A percentile compares a stretch with the other conserved stretches of the same genome.
Evolutionary conservation across 2,329 filamentous ascomycete species (phyloP).

Genomic region (Ophiocordyceps camponoti-leonardi): DNA sequence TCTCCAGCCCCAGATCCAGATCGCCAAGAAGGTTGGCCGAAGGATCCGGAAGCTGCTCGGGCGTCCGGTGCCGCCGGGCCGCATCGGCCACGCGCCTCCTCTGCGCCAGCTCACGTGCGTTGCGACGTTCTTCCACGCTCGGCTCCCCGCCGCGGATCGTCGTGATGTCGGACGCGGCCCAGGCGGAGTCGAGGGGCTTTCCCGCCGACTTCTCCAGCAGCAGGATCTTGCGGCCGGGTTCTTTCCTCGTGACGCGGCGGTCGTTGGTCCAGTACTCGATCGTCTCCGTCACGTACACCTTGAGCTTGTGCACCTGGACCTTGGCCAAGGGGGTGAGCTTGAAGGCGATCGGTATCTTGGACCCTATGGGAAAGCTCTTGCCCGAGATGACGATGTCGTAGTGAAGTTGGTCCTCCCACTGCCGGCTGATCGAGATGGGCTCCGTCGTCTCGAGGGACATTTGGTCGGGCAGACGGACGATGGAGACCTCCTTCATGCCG

Average conservation of each 20-base stretch:
- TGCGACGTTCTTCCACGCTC: slow-evolving; percentile 26
- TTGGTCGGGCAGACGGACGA: slow-evolving; percentile 75
- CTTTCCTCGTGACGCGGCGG: slow-evolving; percentile 68
- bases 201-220: slow-evolving; percentile 81
- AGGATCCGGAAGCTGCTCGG: slow-evolving; percentile 28
- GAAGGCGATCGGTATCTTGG: slow-evolving; percentile 81
- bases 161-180: slow-evolving; percentile 57
- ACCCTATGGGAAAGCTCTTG: slow-evolving; percentile 81
- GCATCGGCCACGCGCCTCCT: slow-evolving; percentile 37
- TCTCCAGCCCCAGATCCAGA: slow-evolving; percentile 50
- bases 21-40: slow-evolving; percentile 66
- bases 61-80: slow-evolving; percentile 18
- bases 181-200: slow-evolving; percentile 54
- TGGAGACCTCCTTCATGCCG: slow-evolving; percentile 62
- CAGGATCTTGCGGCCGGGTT: slow-evolving; percentile 68
- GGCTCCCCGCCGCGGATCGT: slow-evolving; percentile 70
- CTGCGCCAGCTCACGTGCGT: slow-evolving; percentile 28
- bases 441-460: slow-evolving; percentile 81
- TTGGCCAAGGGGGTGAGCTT: slow-evolving; percentile 86
- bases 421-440: slow-evolving; percentile 81
- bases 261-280: slow-evolving; percentile 83
- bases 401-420: slow-evolving; percentile 89
- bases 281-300: slow-evolving; percentile 79
- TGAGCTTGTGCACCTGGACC: slow-evolving; percentile 82
- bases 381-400: slow-evolving; percentile 95